Evolutionary conservation across 2,329 filamentous ascomycete species (phyloP).

Genomic region (Alternaria arborescens): DNA sequence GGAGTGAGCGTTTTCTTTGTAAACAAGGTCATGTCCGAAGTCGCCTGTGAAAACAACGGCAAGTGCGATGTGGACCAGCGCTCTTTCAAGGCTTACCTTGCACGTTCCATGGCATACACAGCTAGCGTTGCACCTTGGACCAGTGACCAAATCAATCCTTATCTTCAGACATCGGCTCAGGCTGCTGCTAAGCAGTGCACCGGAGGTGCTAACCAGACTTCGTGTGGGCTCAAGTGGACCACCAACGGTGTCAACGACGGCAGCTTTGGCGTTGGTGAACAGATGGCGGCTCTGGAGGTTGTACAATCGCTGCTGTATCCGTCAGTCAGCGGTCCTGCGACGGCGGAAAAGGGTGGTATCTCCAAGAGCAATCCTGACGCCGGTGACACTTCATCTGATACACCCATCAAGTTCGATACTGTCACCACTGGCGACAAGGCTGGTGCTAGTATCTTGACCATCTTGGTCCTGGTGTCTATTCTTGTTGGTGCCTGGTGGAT

Average conservation of each 20-base stretch:
- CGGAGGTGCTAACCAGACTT: constrained; percentile 57
- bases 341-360: constrained; percentile 62
- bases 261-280: constrained; percentile 64
- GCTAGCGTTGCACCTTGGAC: constrained; percentile 52
- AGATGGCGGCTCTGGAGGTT: constrained; percentile 67
- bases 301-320: constrained; percentile 57
- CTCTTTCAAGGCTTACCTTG: constrained; percentile 57
- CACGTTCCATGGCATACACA: constrained; percentile 55
- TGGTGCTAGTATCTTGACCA: constrained; percentile 73
- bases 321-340: constrained; percentile 50
- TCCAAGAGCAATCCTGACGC: constrained; percentile 57
- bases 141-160: constrained; percentile 56
- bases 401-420: constrained; percentile 37
- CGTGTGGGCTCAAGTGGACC: constrained; percentile 58
- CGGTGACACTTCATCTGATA: constrained; percentile 43
- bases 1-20: constrained; percentile 55
- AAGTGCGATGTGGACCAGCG: constrained; percentile 60
- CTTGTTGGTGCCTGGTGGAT: constrained; percentile 66
- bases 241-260: constrained; percentile 56
- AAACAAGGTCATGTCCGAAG: constrained; percentile 57
- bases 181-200: constrained; percentile 65
- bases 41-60: constrained; percentile 56
- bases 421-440: constrained; percentile 70
- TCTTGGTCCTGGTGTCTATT: constrained; percentile 64
- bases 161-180: constrained; percentile 62